Percentiles rank a stretch among this genome's conserved stretches.
phyloP scores from a whole-genome alignment of 352 stramenopile species.

The Pythium brassicae region DNA sequence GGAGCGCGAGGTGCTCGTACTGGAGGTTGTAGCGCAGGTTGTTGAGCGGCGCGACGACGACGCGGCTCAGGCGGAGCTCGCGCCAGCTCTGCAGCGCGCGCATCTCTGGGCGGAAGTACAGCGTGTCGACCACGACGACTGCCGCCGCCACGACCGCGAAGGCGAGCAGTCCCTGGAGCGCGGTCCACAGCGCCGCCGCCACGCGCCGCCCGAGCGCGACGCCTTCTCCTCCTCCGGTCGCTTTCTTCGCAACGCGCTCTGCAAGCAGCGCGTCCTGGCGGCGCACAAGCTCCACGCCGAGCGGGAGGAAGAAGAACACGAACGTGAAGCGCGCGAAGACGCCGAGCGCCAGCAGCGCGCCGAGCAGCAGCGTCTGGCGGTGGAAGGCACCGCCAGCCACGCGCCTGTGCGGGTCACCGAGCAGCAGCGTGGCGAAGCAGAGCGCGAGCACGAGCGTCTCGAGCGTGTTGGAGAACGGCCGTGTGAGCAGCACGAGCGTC shows the following conservation, averaged over 20 bases:
- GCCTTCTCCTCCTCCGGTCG: constrained; percentile 7
- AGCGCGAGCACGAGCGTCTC: constrained; percentile 66
- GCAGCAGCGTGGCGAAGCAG: constrained; percentile 44
- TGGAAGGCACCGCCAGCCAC: constrained; percentile 28
- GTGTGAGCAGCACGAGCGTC: constrained; percentile 55
- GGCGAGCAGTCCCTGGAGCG: constrained; percentile 36
- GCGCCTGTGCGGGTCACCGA: constrained; percentile 38
- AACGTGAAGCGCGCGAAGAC: constrained; percentile 86
- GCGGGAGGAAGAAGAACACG: constrained; percentile 70
- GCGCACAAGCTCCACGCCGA: constrained; percentile 61
- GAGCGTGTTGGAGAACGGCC: constrained; percentile 79
- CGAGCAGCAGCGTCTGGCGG: constrained; percentile 54
- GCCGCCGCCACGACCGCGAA: constrained; percentile 29
- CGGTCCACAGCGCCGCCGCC: constrained; percentile 18
- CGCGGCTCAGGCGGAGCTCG: constrained; percentile 1
- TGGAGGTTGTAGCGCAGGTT: constrained; percentile 93
- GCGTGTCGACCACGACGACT: constrained; percentile 50
- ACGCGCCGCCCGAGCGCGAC: constrained; percentile 17
- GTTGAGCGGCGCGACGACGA: constrained; percentile 74
- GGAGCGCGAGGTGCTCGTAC: constrained; percentile 83
- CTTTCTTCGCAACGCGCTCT: constrained; percentile 25
- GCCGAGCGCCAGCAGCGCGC: constrained; percentile 55
- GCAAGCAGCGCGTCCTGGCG: constrained; percentile 39
- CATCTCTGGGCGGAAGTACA: constrained; percentile 44
- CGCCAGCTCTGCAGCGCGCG: constrained; percentile 1